Base-by-base conservation (phyloP, 345 rosid species). In the Populus ilicifolia region DNA sequence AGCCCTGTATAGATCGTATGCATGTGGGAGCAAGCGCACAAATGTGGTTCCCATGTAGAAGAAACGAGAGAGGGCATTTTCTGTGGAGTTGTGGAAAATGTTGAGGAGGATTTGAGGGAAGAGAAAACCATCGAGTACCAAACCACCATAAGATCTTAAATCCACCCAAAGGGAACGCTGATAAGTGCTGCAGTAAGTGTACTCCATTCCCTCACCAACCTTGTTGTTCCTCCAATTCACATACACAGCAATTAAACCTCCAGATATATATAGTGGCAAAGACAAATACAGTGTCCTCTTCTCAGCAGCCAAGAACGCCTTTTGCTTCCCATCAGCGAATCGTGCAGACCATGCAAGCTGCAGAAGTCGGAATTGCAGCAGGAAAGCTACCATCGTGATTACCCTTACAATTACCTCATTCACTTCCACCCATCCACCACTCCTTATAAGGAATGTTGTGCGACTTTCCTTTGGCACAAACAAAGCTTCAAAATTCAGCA, bases 71-170 rank as follows among this genome's bases (percentile, higher is more conserved):
- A 81, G 84, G 12, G 59, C 72, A 30, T 70, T 50, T 41, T 70
- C 72, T 20, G 36, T 41, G 0, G 79, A 50, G 76, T 61, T 74
- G 16, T 69, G 75, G 76, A 81, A 78, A 70, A 81, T 70, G 78
- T 74, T 81, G 81, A 77, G 54, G n/a, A 81, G 71, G 72, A 81
- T 78, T 54, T 81, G 84, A 69, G 81, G 84, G 64, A 81, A 17
- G 30, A 78, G 84, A 75, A 81, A 81, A 38, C 79, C 75, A 59
- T 81, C 84, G 2, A 81, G 71, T 16, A 81, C 16, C 48, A 81
- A 20, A 17, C 84, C 81, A 4, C 78, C 84, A 36, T 77, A 81
- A 12, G 81, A 69, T 61, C 72, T 81, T 39, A 78, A 64, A 63
- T 52, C 81, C 38, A 8, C 35, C 79, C 75, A 81, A 7, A 74